These are phyloP conservation scores for Penicillium sp. DNA, from an alignment of 2,329 filamentous ascomycete species.

Conservation along the genomic window DNA sequence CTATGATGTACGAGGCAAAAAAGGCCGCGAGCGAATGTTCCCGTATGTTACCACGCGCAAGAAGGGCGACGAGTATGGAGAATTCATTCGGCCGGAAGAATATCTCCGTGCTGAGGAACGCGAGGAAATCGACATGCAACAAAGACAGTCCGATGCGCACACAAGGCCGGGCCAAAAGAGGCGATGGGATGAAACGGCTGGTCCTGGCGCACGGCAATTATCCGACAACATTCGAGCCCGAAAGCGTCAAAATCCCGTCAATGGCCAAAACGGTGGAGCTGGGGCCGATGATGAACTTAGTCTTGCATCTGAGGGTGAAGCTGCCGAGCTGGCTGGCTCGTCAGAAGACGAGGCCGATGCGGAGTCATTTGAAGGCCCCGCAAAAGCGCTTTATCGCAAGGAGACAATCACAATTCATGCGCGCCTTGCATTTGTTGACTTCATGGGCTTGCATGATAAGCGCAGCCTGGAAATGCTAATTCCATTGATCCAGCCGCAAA, in stretches of 20 bases:
- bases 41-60: conserved; percentile 75
- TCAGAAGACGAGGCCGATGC: conserved; percentile 51
- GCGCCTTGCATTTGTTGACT: conserved; percentile 82
- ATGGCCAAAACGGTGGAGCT: conserved; percentile 27
- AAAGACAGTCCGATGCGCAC: conserved; percentile 50
- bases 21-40: conserved; percentile 86
- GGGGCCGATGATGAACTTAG: conserved; percentile 47
- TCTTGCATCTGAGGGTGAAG: conserved; percentile 48
- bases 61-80: conserved; percentile 85
- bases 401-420: conserved; percentile 63
- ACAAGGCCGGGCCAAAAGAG: conserved; percentile 81
- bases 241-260: conserved; percentile 55
- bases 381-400: conserved; percentile 63
- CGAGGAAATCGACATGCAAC: conserved; percentile 64
- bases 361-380: conserved; percentile 56
- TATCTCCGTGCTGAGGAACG: conserved; percentile 89
- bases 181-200: conserved; percentile 72
- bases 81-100: conserved; percentile 87
- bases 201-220: conserved; percentile 32
- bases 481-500: conserved; percentile 86
- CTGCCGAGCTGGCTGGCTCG: conserved; percentile 53
- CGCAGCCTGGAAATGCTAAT: conserved; percentile 92
- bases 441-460: conserved; percentile 85
- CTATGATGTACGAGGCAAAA: conserved; percentile 85
- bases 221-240: conserved; percentile 42